Evolutionary conservation across 352 stramenopile genomes (phyloP).

Genomic region (Thalassiosira sp.): DNA sequence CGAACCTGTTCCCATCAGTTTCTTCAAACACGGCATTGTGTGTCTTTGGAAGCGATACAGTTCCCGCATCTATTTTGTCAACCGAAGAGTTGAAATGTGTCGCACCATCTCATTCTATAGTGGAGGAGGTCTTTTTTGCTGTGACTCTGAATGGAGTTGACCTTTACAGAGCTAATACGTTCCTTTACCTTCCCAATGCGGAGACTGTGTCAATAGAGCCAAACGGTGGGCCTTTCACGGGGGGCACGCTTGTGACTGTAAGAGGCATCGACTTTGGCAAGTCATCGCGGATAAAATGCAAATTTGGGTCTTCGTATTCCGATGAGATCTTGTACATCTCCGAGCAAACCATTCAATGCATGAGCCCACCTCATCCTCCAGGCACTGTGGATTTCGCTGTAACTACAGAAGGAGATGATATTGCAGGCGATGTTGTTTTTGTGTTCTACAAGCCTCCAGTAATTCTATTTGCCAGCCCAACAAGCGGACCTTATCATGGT

Average conservation of each 20-base stretch:
- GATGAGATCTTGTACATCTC: slow-evolving; percentile 53
- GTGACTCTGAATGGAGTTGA: slow-evolving; percentile 60
- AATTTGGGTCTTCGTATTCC: slow-evolving; percentile 56
- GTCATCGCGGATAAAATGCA: slow-evolving; percentile 52
- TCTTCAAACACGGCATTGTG: slow-evolving; percentile 38
- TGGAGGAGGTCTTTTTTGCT: slow-evolving; percentile 34
- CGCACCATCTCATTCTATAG: slow-evolving; percentile 35
- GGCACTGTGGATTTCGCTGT: slow-evolving; percentile 49
- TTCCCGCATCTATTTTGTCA: slow-evolving; percentile 48
- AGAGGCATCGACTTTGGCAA: slow-evolving; percentile 64
- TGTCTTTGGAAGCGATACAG: slow-evolving; percentile 53
- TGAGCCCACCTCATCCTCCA: slow-evolving; percentile 44
- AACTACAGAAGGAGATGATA: slow-evolving; percentile 38
- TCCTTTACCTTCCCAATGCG: slow-evolving; percentile 46
- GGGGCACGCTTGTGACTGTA: slow-evolving; percentile 67
- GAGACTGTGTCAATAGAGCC: slow-evolving; percentile 54
- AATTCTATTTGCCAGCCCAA: slow-evolving; percentile 64
- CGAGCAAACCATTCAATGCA: slow-evolving; percentile 54
- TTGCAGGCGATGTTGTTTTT: slow-evolving; percentile 79
- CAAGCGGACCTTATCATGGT: slow-evolving; percentile 82
- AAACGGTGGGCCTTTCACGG: slow-evolving; percentile 54
- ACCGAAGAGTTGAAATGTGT: slow-evolving; percentile 49
- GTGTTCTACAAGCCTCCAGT: slow-evolving; percentile 82
- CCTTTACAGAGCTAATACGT: slow-evolving; percentile 26
- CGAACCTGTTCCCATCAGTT: slow-evolving; percentile 41